Evolutionary conservation across 2,329 filamentous ascomycete genomes (phyloP), one percentile per base, ranked within the genome.

Genomic region (Cadophora luteo-olivacea): DNA sequence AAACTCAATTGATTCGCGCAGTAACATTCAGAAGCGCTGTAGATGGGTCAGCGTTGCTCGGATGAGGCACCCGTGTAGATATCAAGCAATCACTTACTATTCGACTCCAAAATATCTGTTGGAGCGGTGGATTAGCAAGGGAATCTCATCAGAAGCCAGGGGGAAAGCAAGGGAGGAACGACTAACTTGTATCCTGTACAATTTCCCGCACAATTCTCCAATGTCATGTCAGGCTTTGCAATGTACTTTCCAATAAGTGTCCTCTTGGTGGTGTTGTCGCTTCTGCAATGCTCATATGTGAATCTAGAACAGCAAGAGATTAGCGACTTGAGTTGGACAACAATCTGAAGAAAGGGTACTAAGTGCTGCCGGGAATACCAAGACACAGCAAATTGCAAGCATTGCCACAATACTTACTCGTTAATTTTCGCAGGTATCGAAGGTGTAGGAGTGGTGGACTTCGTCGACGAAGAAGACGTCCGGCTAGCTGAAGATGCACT

Each of bases 71-170:
- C 4, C 12, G 29, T 3, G 7, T 19, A 32, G 14, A 54, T 14
- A 25, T 29, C 19, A 5, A 54, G 24, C 24, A 6, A 29, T 14
- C 16, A 54, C 51, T 54, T 57, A 62, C 65, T 79, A 81, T 68
- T 82, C 80, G 14, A 80, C 75, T 52, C 80, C 80, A 36, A 78
- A 78, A 66, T 77, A 79, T 1, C 68, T 74, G 11, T 45, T 19
- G 19, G 2, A 11, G 4, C 12, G 3, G 16, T 16, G 16, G 16
- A 45, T 45, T 45, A 45, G 41, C 41, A 2, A 19, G 12, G 4
- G 41, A 45, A 45, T 45, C 16, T 19, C 12, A 45, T 19, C 7
- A 45, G 3, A 5, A 19, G 4, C 16, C 12, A 45, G 36, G 14
- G 36, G 41, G 16, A 19, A 19, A 45, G 1, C 2, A 19, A 45